These are phyloP conservation scores for Pistacia atlantica DNA, from an alignment of 345 rosid species.

Conservation along the genomic window DNA sequence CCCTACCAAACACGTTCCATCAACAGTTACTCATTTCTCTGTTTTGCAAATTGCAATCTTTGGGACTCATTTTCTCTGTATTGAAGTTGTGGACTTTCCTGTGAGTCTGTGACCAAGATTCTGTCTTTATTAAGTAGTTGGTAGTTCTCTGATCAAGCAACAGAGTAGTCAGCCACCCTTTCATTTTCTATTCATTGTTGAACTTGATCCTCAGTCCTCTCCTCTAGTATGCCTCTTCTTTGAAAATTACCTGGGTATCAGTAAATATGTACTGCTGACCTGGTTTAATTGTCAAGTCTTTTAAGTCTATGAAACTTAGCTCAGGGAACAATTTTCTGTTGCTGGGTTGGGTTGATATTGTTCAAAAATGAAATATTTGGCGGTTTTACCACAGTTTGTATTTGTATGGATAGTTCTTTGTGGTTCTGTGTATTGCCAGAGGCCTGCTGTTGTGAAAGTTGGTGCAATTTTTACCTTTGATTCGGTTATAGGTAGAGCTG, in stretches of 20 bases:
- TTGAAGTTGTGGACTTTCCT: not conserved
- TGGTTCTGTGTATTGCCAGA: slow-evolving; percentile 31
- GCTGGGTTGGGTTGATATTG: slow-evolving; percentile 14
- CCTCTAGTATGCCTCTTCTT: not conserved
- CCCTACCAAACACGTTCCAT: not conserved
- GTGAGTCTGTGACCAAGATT: not conserved
- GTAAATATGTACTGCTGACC: not conserved
- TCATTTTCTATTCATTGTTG: not conserved
- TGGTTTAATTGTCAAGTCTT: not conserved
- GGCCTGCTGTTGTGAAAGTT: slow-evolving; percentile 56
- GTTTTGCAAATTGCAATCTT: too few relatives aligned
- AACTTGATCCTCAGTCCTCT: not conserved
- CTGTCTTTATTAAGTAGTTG: not conserved
- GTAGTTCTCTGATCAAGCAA: not conserved
- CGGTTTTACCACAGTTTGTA: slow-evolving; percentile 6
- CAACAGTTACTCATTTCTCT: not conserved
- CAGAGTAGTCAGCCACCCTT: not conserved
- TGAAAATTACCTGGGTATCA: not conserved
- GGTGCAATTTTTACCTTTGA: slow-evolving; percentile 73
- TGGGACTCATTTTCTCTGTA: not conserved
- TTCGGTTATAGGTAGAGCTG: slow-evolving; percentile 80
- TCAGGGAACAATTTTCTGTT: not conserved
- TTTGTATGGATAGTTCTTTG: slow-evolving; percentile 18
- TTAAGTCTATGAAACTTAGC: not conserved
- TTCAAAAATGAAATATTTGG: slow-evolving; percentile 9